phyloP scores from a whole-genome alignment of 2,329 filamentous ascomycete species.

The Cladosporium sp. region DNA sequence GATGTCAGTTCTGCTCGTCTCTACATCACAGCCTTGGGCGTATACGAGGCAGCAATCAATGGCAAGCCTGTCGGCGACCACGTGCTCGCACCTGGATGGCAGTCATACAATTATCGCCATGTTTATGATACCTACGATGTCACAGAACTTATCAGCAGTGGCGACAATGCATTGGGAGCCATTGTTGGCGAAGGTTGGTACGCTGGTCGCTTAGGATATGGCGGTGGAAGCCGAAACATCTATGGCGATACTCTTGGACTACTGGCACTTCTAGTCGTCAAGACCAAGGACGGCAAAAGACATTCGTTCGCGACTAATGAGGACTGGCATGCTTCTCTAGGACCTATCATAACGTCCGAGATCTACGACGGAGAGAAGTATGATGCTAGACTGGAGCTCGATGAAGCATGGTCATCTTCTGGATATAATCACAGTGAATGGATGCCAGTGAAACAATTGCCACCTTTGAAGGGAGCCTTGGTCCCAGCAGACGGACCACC shows the following conservation, averaged over 20 bases:
- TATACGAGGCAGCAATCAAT: slow-evolving; percentile 36
- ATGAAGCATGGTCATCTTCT: slow-evolving; percentile 7
- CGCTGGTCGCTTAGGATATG: slow-evolving; percentile 36
- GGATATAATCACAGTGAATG: slow-evolving; percentile 28
- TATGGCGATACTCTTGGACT: slow-evolving; percentile 40
- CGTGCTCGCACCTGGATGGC: slow-evolving; percentile 50
- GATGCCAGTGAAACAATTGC: slow-evolving; percentile 30
- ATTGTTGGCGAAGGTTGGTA: slow-evolving; percentile 52
- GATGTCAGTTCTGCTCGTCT: slow-evolving; percentile 1
- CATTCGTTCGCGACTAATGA: slow-evolving; percentile 35
- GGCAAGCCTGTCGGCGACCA: slow-evolving; percentile 33
- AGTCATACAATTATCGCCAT: slow-evolving; percentile 48
- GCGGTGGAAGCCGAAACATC: slow-evolving; percentile 31
- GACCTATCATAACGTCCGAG: slow-evolving; percentile 37
- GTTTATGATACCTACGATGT: slow-evolving; percentile 54
- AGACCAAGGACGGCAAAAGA: slow-evolving; percentile 29
- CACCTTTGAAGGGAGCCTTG: slow-evolving; percentile 33
- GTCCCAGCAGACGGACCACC: slow-evolving; percentile 42
- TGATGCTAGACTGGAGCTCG: slow-evolving; percentile 37
- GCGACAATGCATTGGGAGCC: slow-evolving; percentile 39
- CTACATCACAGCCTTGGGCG: slow-evolving; percentile 4
- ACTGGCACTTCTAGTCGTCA: slow-evolving; percentile 38
- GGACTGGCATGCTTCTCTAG: slow-evolving; percentile 34
- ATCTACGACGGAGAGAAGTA: slow-evolving; percentile 54
- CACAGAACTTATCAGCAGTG: slow-evolving; percentile 34